Evolutionary conservation across 75 land plant species (phyloP), one percentile per base, ranked within the genome.

Genomic region (Ceratopteris richardii): DNA sequence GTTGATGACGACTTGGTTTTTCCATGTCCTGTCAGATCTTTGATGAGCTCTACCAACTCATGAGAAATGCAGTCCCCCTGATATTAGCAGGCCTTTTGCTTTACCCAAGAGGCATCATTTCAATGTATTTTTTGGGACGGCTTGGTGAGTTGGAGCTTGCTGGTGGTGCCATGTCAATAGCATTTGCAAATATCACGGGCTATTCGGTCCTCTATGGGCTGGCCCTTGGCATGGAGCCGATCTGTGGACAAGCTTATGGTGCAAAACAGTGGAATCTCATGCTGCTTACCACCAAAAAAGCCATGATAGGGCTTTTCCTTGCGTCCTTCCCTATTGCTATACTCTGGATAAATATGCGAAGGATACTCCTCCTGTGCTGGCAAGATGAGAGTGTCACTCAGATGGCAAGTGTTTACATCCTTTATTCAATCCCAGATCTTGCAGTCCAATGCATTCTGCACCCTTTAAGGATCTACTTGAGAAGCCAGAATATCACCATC

Each of bases 171-270:
- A 55, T 85, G 29, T 79, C 90, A n/a, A 73, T 88, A 29, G 90
- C 91, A 12, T 83, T 86, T 76, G 84, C 90, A 29, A 86, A 86
- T 74, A 81, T 86, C 75, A 82, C 83, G n/a, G 93, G 93, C 67
- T 88, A 85, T 64, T 85, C 93, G 0, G 80, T 88, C 22, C 64
- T 88, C 16, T 70, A 70, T 3, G 94, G 94, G 30, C 60, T 76
- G 1, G 69, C 78, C 0, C 70, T 63, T 1, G 78, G 78, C 14
- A 65, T 73, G 77, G 78, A 76, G 20, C 78, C 78, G 2, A 58
- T 76, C 1, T 76, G 78, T 20, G 54, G 74, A 14, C 78, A 76
- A 28, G 78, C 78, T 0, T 73, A 33, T 29, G 78, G 78, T 0
- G 60, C 77, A 65, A 33, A 33, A 51, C 72, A 74, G 24, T 72